Evolutionary conservation across 345 rosid species (phyloP).

Genomic region (Orychophragmus violaceus): DNA sequence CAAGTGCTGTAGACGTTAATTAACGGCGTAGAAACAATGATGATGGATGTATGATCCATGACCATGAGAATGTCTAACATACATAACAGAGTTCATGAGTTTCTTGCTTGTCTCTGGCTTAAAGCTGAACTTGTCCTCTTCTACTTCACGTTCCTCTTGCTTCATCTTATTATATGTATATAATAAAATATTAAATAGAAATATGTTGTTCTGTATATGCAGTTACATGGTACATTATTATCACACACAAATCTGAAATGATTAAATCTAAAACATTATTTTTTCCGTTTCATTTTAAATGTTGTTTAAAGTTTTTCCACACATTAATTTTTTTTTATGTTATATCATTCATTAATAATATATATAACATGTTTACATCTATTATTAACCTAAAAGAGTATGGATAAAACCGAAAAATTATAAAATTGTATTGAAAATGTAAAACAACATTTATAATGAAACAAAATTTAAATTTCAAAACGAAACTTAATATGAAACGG

Average conservation of each 20-base stretch:
- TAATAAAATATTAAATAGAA: not conserved
- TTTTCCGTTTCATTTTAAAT: too few species aligned
- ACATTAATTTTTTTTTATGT: too few species aligned
- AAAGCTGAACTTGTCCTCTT: slow-evolving; percentile 28
- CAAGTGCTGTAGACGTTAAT: slow-evolving; percentile 24
- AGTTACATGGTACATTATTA: slow-evolving; percentile 4
- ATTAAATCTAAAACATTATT: too few species aligned
- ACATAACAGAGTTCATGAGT: slow-evolving; percentile 24
- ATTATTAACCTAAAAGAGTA: too few species aligned
- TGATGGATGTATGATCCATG: slow-evolving; percentile 8
- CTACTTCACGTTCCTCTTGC: slow-evolving; percentile 29
- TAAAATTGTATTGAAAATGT: not conserved
- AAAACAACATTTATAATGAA: too few species aligned
- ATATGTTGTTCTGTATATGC: not conserved
- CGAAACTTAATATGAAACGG: too few species aligned
- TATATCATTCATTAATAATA: too few species aligned
- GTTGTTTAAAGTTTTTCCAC: too few species aligned
- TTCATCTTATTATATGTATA: slow-evolving; percentile 3
- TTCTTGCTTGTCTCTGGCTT: slow-evolving; percentile 24
- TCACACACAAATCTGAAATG: not conserved
- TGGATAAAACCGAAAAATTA: not conserved
- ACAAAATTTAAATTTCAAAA: not conserved
- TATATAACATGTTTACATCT: too few species aligned
- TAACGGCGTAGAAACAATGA: not conserved
- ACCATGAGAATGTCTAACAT: slow-evolving; percentile 6